Evolutionary conservation across 352 stramenopile species (phyloP).

Genomic region (Globisporangium barbulae): DNA sequence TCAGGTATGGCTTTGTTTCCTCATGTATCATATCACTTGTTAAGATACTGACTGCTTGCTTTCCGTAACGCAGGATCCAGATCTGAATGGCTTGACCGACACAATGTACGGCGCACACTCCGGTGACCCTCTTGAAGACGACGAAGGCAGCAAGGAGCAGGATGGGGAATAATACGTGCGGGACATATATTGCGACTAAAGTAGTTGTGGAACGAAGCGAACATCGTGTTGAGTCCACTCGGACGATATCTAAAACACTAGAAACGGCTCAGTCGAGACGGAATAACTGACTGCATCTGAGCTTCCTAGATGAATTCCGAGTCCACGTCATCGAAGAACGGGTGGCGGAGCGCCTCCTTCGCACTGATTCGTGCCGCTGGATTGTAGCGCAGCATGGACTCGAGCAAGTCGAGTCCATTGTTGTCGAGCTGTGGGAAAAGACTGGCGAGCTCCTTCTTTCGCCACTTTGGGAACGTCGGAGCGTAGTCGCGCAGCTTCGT

Average conservation of each 20-base stretch:
- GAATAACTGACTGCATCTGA: neutral
- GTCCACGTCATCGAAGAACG: slow-evolving; percentile 84
- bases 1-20: neutral
- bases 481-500: slow-evolving; percentile 96
- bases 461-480: slow-evolving; percentile 96
- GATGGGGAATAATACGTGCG: neutral
- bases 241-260: neutral
- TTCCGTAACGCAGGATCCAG: neutral
- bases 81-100: slow-evolving; percentile 6
- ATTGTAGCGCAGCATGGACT: slow-evolving; percentile 79
- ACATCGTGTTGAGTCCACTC: neutral
- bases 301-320: slow-evolving; percentile 56
- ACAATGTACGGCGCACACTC: neutral
- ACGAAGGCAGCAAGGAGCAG: neutral
- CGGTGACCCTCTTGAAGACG: neutral
- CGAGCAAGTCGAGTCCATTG: slow-evolving; percentile 57
- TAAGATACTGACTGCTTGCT: neutral
- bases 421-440: slow-evolving; percentile 61
- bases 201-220: slow-evolving; percentile 3
- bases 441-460: slow-evolving; percentile 72
- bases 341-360: slow-evolving; percentile 78
- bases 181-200: slow-evolving; percentile 10
- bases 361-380: slow-evolving; percentile 67
- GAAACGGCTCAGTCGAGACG: neutral
- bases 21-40: neutral